Base-by-base conservation (phyloP, 192 early-diverging fungal species). In the Mortierella antarctica region DNA sequence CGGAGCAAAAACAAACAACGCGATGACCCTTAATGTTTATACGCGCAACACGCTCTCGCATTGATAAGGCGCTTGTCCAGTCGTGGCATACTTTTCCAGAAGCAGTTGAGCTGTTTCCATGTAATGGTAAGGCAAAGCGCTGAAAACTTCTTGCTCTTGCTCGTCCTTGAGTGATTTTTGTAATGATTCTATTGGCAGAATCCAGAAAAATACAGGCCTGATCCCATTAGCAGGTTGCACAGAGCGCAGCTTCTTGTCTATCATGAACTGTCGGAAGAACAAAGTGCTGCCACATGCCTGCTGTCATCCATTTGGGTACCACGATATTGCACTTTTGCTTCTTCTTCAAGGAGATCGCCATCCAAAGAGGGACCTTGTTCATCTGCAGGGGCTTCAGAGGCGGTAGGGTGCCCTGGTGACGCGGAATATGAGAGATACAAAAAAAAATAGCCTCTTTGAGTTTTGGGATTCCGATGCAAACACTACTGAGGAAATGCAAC, bases 351-450 rank as follows among this genome's bases (percentile, higher is more conserved):
- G 88, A 83, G 18, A 95, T 65, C 10, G 96, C 96, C 49, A 98
- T 88, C 96, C 96, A 98, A 20, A 97, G 81, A 42, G 95, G 96
- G 0, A 96, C 96, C 71, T 86, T 67, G 21, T 88, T 85, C 62
- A 87, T 87, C 11, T 89, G 83, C n/a, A 95, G 92, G 14, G 96
- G 96, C 41, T 90, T 87, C 69, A 98, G 93, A 1, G 94, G 90
- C 6, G 94, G 93, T 67, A 90, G 86, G 4, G 87, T 70, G n/a
- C 92, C 91, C 92, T 95, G 83, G 21, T 57, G 4, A n/a, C 68
- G 7, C 9, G 7, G 40, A 13, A 12, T 64, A 50, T 4, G 15
- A 20, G 74, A 18, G 12, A 45, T 47, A 40, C 13, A 6, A 54
- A 57, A 60, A 54, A 53, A 59, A 42, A 0, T 31, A 31, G 31